Evolutionary conservation across 208 protist genomes (phyloP), one percentile per base, ranked within the genome.

Genomic region (Wallacemonas sp.): DNA sequence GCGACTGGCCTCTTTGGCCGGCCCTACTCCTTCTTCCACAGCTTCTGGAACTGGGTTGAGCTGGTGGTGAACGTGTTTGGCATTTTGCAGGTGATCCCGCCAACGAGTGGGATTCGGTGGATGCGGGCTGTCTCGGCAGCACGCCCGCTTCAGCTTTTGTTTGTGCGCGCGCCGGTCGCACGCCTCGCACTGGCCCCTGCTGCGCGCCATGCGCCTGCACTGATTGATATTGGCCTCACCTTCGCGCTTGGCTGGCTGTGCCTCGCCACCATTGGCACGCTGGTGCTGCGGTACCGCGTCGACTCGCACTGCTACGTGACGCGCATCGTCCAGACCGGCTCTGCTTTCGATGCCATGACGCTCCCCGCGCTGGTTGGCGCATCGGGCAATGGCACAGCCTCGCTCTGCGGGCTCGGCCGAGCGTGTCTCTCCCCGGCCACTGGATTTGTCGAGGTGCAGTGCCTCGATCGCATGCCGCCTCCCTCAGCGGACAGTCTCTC

Each of bases 31-130:
- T 89, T 89, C 57, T 31, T 89, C 10, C 57, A 70, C n/a, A 79
- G 57, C 26, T 57, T 72, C 32, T 86, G 79, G 80, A 88, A 86
- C 63, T 65, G 67, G 42, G 18, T 89, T 0, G 86, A 89, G 33
- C 20, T 89, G 1, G 57, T 54, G 0, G 65, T 86, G 12, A 86
- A 87, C 44, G 71, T 84, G 0, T 73, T 79, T 38, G 69, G 72
- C 7, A 65, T 92, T 3, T 44, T 89, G 33, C 74, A 77, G 48
- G 50, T 92, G 0, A 81, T 79, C 14, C 75, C 72, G 2, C 55
- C 68, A 1, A 77, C 67, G 18, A 67, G 63, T 38, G 48, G 85
- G 42, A 72, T 86, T n/a, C 70, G 70, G 22, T 84, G 77, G 76
- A 74, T 92, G 61, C 69, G 83, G 4, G 68, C 66, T 16, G 67